Percentiles rank a stretch among this genome's conserved stretches.
Conservation (phyloP, 805 yeast species). For the Saccharomycopsis fibuligera region DNA sequence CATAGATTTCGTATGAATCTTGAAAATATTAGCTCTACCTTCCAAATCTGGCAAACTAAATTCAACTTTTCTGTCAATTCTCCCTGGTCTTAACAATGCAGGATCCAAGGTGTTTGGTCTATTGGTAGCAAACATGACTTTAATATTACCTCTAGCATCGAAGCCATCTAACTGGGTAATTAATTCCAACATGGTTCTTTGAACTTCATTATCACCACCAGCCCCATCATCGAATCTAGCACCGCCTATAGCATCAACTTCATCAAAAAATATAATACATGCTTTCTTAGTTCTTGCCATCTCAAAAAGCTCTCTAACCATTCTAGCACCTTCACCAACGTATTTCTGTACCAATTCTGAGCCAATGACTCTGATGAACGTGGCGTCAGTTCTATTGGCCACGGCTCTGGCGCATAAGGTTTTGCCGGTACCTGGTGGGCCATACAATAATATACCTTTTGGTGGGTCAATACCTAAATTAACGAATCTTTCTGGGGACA, state of each 20-base stretch:
- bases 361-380: conserved; percentile 96
- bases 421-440: conserved; percentile 99
- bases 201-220: conserved; percentile 98
- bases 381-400: conserved; percentile 98
- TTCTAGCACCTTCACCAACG: conserved; percentile 99
- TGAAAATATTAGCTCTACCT: conserved; percentile 95
- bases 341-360: conserved; percentile 97
- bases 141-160: conserved; percentile 97
- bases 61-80: conserved; percentile 98
- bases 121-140: conserved; percentile 99
- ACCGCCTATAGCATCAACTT: conserved; percentile 98
- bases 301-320: conserved; percentile 97
- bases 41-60: conserved; percentile 94
- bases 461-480: conserved; percentile 98
- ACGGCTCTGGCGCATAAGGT: conserved; percentile 98
- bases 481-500: conserved; percentile 95
- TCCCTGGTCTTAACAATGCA: conserved; percentile 94
- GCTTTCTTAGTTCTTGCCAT: conserved; percentile 99
- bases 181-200: conserved; percentile 96
- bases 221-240: conserved; percentile 99
- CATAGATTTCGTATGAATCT: conserved; percentile 97
- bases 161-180: conserved; percentile 98
- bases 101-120: conserved; percentile 98
- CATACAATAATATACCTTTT: conserved; percentile 91
- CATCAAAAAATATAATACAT: conserved; percentile 96